Conservation (phyloP, 2,329 filamentous ascomycete species). For the Ophiognomonia clavigignenti-juglandacearum region DNA sequence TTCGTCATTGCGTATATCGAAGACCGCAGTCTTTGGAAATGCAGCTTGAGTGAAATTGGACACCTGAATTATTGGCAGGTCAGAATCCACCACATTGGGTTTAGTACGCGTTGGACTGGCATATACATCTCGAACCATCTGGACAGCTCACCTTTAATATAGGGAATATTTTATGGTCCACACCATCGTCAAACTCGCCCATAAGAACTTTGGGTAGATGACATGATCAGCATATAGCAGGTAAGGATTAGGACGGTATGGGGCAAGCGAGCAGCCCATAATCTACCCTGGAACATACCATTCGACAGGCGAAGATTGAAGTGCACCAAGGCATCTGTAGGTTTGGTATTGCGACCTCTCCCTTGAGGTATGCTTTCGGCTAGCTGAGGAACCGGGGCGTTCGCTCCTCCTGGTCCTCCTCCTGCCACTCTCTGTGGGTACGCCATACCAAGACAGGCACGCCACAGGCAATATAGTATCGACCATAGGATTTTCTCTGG, state of each 20-base stretch:
- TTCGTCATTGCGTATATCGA: background rate
- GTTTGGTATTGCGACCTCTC: too few species aligned
- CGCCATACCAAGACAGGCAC: too few species aligned
- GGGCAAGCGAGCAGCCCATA: background rate
- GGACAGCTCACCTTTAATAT: background rate
- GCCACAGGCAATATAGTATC: too few species aligned
- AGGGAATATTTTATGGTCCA: background rate
- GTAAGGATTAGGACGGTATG: background rate
- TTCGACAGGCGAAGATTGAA: too few species aligned
- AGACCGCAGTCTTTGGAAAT: background rate
- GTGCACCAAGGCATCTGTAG: too few species aligned
- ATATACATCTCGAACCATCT: too few species aligned
- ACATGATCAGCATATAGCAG: background rate
- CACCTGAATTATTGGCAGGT: background rate
- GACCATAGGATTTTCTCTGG: too few species aligned
- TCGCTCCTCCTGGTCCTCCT: too few species aligned
- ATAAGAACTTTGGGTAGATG: background rate
- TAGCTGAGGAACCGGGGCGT: too few species aligned
- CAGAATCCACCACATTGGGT: background rate
- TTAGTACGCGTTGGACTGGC: background rate
- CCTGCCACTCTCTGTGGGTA: too few species aligned
- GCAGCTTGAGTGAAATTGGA: background rate
- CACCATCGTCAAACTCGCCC: background rate
- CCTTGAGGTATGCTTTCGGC: too few species aligned
- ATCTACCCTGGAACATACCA: background rate